Percentiles rank a stretch among this genome's conserved stretches.
These are phyloP conservation scores for Uronychia setigera DNA, from an alignment of 73 alveolate species.

Conservation along the genomic window DNA sequence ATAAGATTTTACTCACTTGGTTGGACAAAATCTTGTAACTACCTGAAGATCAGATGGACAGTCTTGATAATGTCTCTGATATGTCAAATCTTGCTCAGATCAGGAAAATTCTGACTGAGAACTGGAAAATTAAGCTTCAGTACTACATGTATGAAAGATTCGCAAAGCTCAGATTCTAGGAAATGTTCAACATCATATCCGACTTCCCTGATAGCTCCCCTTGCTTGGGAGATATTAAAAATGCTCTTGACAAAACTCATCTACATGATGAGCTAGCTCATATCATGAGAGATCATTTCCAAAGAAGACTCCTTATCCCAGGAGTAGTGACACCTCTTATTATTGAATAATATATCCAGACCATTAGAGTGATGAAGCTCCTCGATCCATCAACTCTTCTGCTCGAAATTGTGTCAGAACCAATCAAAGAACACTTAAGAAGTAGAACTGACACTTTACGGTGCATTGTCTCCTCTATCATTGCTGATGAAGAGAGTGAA, in stretches of 20 bases:
- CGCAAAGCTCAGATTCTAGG: conserved; percentile 31
- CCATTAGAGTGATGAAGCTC: conserved; percentile 79
- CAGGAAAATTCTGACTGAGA: neutral
- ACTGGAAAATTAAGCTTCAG: conserved; percentile 34
- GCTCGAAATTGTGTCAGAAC: conserved; percentile 82
- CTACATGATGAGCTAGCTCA: conserved; percentile 54
- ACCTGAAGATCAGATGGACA: neutral
- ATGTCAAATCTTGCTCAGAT: neutral
- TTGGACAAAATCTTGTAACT: conserved; percentile 18
- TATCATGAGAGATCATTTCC: conserved; percentile 68
- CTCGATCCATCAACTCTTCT: conserved; percentile 80
- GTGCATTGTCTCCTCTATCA: conserved; percentile 82
- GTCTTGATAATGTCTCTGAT: neutral
- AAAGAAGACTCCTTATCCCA: conserved; percentile 73
- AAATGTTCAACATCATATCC: conserved; percentile 56
- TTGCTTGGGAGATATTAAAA: conserved; percentile 49
- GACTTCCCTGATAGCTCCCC: conserved; percentile 61
- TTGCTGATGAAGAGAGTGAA: conserved; percentile 85
- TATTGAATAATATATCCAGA: conserved; percentile 82
- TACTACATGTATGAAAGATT: conserved; percentile 8
- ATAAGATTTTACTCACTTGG: conserved; percentile 9
- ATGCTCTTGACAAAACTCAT: conserved; percentile 53
- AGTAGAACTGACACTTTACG: conserved; percentile 84
- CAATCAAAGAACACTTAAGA: conserved; percentile 85
- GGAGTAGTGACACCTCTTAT: conserved; percentile 85